phyloP scores from a whole-genome alignment of 2,329 filamentous ascomycete species.

The Delphinella strobiligena region DNA sequence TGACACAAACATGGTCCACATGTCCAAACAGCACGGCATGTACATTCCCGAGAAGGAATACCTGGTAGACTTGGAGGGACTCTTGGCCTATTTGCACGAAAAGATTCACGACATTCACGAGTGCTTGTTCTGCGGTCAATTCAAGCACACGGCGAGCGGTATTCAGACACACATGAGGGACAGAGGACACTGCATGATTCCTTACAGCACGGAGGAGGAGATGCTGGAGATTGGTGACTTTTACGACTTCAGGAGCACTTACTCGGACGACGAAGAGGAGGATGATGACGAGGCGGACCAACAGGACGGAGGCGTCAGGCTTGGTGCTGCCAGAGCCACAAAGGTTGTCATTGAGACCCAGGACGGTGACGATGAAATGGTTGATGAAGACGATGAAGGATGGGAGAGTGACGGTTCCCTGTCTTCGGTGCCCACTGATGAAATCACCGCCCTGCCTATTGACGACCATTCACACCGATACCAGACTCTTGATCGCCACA shows the following conservation, averaged over 20 bases:
- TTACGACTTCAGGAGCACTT: conserved; percentile 94
- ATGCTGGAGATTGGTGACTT: conserved; percentile 91
- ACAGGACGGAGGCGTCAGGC: conserved; percentile 49
- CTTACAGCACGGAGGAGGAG: conserved; percentile 76
- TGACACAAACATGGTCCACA: conserved; percentile 70
- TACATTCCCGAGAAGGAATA: conserved; percentile 87
- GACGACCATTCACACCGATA: conserved; percentile 61
- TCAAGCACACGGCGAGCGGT: conserved; percentile 64
- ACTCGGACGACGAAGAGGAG: conserved; percentile 64
- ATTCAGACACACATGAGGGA: conserved; percentile 96
- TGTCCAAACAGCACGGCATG: conserved; percentile 88
- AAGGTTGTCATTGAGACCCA: conserved; percentile 32
- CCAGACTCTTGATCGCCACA: conserved; percentile 58
- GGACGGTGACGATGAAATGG: conserved; percentile 44
- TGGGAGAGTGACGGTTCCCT: conserved; percentile 90
- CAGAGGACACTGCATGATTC: conserved; percentile 93
- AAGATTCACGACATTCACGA: conserved; percentile 72
- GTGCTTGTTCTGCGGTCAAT: conserved; percentile 79
- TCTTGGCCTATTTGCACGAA: conserved; percentile 65
- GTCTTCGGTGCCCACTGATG: conserved; percentile 76
- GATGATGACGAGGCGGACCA: conserved; percentile 38
- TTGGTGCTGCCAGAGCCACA: conserved; percentile 48
- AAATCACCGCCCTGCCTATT: conserved; percentile 67
- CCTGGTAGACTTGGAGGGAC: conserved; percentile 67
- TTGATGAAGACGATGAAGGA: conserved; percentile 54